Conservation (phyloP, 1,284 basidiomycete species). For the Sanguinoderma infundibulare region DNA sequence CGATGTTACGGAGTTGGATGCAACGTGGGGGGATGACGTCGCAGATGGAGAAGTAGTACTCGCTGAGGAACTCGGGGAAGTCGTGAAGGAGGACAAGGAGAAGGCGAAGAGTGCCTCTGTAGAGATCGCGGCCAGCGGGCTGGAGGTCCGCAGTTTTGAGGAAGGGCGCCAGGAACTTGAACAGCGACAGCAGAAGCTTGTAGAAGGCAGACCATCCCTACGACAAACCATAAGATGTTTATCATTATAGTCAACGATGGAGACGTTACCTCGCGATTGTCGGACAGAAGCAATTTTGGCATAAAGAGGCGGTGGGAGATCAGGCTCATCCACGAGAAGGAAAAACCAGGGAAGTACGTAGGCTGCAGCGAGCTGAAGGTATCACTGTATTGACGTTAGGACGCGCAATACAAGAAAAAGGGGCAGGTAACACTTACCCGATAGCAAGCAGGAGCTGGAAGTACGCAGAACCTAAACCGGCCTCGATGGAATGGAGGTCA, state of each 20-base stretch:
- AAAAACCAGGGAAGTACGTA: constrained; percentile 96
- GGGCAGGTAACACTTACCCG: constrained; percentile 55
- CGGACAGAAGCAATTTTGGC: constrained; percentile 89
- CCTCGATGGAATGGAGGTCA: constrained; percentile 87
- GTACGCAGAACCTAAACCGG: constrained; percentile 85
- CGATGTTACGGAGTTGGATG: constrained; percentile 96
- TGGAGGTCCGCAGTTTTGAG: constrained; percentile 83
- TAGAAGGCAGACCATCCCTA: constrained; percentile 97
- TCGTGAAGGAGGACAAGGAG: constrained; percentile 96
- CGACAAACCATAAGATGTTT: constrained; percentile 3
- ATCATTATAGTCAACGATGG: not conserved
- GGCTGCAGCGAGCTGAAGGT: constrained; percentile 97
- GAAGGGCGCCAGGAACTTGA: constrained; percentile 95
- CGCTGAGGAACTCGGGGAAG: constrained; percentile 97
- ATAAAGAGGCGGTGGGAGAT: constrained; percentile 97
- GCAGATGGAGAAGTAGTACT: constrained; percentile 95
- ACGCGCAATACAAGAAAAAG: not conserved
- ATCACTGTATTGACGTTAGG: constrained; percentile 60
- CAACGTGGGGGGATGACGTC: constrained; percentile 92
- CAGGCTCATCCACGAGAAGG: constrained; percentile 97
- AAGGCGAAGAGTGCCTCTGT: constrained; percentile 91
- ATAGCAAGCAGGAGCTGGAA: constrained; percentile 89
- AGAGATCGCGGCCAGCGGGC: constrained; percentile 86
- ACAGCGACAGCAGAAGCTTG: constrained; percentile 88
- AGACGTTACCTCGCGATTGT: constrained; percentile 75